phyloP scores from a whole-genome alignment of 73 alveolate species.

The Paramecium sonneborni region DNA sequence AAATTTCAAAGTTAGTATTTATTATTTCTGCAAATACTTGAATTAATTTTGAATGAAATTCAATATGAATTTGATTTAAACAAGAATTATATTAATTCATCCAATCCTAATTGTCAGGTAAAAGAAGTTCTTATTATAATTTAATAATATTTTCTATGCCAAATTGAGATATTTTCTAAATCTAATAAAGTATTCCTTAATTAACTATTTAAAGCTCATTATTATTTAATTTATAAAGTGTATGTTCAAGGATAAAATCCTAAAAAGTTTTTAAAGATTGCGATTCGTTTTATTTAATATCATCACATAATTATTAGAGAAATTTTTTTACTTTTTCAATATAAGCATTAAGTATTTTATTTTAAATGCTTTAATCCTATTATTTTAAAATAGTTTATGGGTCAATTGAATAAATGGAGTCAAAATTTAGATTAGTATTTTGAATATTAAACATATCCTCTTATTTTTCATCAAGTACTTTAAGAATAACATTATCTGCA shows the following conservation, averaged over 20 bases:
- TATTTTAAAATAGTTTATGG: not conserved
- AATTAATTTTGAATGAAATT: not conserved
- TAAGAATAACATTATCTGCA: not conserved
- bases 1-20: not conserved
- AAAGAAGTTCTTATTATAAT: not conserved
- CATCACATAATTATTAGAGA: not conserved
- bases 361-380: not conserved
- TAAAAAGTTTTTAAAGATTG: not conserved
- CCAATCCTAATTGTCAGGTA: not conserved
- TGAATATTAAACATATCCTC: not conserved
- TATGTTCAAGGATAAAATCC: not conserved
- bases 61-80: not conserved
- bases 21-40: not conserved
- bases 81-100: not conserved
- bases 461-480: not conserved
- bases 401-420: not conserved
- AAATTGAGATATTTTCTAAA: not conserved
- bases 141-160: not conserved
- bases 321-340: not conserved
- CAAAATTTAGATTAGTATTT: not conserved
- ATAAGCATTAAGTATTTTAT: not conserved
- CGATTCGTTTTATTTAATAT: not conserved
- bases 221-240: not conserved
- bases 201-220: not conserved
- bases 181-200: not conserved